Evolutionary conservation across 768 basidiomycete species (phyloP).

Genomic region (Hebeloma cylindrosporum): DNA sequence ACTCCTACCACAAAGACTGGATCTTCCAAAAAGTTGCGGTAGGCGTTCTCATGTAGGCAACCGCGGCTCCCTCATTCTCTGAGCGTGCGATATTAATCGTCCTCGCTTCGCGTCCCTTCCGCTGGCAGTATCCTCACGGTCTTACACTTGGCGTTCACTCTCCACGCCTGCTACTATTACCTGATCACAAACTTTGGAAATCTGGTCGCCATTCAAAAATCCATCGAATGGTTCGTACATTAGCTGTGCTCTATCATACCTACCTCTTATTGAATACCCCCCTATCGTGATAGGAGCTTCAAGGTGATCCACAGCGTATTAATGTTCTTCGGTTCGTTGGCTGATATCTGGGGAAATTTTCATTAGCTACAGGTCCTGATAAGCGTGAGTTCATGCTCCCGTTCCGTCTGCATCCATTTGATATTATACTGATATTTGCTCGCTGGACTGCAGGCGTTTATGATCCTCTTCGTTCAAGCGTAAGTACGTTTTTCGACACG

Average conservation of each 20-base stretch:
- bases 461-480: constrained; percentile 44
- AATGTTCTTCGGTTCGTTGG: not conserved
- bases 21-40: constrained; percentile 35
- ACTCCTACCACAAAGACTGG: constrained; percentile 31
- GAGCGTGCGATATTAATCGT: not conserved
- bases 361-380: constrained; percentile 32
- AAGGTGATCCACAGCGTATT: constrained; percentile 7
- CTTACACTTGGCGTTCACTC: constrained; percentile 31
- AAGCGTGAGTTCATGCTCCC: constrained; percentile 31
- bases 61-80: not conserved
- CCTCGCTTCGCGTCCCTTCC: too few relatives aligned
- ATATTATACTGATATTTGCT: not conserved
- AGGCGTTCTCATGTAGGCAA: not conserved
- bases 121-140: constrained; percentile 22
- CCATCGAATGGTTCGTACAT: constrained; percentile 30
- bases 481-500: constrained; percentile 12
- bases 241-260: not conserved
- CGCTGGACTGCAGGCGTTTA: constrained; percentile 35
- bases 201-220: constrained; percentile 14
- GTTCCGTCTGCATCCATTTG: not conserved
- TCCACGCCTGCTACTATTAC: constrained; percentile 35
- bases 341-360: not conserved
- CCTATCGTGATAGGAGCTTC: constrained; percentile 20
- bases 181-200: constrained; percentile 35
- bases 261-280: not conserved